Percentiles rank a stretch among this genome's conserved stretches.
phyloP scores from a whole-genome alignment of 148 eudicot genomes.

The Linanthus parryae region DNA sequence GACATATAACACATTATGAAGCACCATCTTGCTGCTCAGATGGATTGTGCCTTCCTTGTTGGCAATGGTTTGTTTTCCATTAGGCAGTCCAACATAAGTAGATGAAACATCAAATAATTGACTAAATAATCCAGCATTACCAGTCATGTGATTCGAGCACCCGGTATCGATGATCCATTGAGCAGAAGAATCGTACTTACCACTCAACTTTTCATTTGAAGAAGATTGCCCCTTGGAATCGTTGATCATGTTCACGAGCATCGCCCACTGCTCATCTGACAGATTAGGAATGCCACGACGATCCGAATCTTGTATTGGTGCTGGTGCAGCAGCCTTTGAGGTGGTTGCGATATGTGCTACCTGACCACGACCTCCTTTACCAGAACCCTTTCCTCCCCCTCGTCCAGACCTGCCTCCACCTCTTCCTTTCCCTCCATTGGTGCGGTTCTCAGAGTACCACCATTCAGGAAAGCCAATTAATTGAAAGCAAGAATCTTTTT shows the following conservation, averaged over 20 bases:
- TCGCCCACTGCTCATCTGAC: neutral
- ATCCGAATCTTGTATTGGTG: no score
- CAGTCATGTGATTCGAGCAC: neutral
- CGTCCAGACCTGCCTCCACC: neutral
- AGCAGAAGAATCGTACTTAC: neutral
- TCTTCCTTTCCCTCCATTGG: neutral
- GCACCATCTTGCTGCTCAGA: neutral
- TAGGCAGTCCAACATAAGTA: neutral
- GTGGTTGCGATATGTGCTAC: neutral
- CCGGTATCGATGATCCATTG: neutral
- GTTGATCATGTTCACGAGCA: neutral
- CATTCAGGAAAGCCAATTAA: no score
- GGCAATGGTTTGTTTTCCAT: neutral
- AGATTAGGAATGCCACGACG: neutral
- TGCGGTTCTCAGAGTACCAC: no score
- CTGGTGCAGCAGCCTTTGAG: no score
- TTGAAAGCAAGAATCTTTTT: neutral
- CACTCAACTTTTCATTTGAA: neutral
- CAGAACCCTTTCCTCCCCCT: neutral
- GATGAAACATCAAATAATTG: neutral
- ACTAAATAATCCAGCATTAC: neutral
- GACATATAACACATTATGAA: neutral
- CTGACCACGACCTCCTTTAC: conserved; percentile 1
- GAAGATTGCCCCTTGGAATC: neutral
- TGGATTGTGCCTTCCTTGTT: neutral